Percentiles rank a stretch among this genome's conserved stretches.
Conservation (phyloP, 1,139 yeast genomes). For the Waltiozyma sp. region DNA sequence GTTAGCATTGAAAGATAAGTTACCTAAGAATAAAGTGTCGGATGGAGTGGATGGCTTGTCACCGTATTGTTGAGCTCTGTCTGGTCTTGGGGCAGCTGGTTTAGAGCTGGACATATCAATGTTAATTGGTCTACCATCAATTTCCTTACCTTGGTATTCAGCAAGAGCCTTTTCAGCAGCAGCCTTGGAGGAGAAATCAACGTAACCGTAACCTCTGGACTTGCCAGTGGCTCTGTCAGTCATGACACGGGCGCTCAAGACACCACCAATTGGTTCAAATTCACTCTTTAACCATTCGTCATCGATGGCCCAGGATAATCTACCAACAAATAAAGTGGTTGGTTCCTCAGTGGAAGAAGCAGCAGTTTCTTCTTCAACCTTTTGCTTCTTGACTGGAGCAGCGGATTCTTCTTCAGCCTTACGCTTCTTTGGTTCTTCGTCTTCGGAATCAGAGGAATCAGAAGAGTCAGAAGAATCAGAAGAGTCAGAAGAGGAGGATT, state of each 20-base stretch:
- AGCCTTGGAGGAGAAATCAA: slow-evolving; percentile 71
- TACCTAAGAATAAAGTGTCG: slow-evolving; percentile 92
- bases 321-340: slow-evolving; percentile 89
- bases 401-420: slow-evolving; percentile 17
- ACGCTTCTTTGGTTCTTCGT: slow-evolving; percentile 19
- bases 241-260: slow-evolving; percentile 80
- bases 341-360: slow-evolving; percentile 31
- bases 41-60: slow-evolving; percentile 87
- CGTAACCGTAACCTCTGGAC: slow-evolving; percentile 97
- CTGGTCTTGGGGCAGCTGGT: slow-evolving; percentile 47
- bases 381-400: slow-evolving; percentile 15
- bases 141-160: slow-evolving; percentile 83
- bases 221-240: slow-evolving; percentile 87
- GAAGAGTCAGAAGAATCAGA: slow-evolving; percentile 14
- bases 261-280: slow-evolving; percentile 78
- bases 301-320: slow-evolving; percentile 95
- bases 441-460: slow-evolving; percentile 11
- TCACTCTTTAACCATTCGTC: slow-evolving; percentile 87
- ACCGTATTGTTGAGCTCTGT: slow-evolving; percentile 83
- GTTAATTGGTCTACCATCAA: slow-evolving; percentile 95
- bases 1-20: slow-evolving; percentile 81
- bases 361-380: slow-evolving; percentile 15
- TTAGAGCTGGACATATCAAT: slow-evolving; percentile 83
- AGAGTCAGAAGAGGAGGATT: slow-evolving; percentile 17
- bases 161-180: slow-evolving; percentile 83